Conservation (phyloP, 768 basidiomycete genomes). For the Amanita molliuscula region DNA sequence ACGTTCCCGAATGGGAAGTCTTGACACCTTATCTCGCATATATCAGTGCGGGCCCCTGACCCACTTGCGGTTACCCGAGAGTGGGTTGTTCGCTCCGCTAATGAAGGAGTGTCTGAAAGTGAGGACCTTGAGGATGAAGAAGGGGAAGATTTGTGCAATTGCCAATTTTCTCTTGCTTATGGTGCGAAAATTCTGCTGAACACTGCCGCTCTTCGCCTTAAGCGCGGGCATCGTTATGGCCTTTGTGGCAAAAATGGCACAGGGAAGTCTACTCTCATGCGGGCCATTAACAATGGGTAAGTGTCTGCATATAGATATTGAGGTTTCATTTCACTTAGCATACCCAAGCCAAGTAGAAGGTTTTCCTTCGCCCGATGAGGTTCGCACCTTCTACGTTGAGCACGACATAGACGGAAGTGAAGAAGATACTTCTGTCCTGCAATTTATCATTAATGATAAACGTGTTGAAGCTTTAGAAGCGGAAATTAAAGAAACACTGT, state of each 20-base stretch:
- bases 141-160: slow-evolving; percentile 98
- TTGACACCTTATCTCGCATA: slow-evolving; percentile 71
- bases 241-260: slow-evolving; percentile 98
- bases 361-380: slow-evolving; percentile 94
- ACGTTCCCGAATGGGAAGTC: slow-evolving; percentile 77
- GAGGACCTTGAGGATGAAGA: slow-evolving; percentile 81
- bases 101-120: slow-evolving; percentile 59
- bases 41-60: slow-evolving; percentile 55
- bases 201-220: slow-evolving; percentile 92
- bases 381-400: slow-evolving; percentile 99
- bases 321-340: slow-evolving; percentile 16
- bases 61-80: slow-evolving; percentile 61
- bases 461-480: slow-evolving; percentile 63
- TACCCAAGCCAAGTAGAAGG: slow-evolving; percentile 79
- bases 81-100: slow-evolving; percentile 86
- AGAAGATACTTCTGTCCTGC: slow-evolving; percentile 80
- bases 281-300: slow-evolving; percentile 80
- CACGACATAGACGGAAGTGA: slow-evolving; percentile 98
- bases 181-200: slow-evolving; percentile 98
- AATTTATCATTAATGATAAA: slow-evolving; percentile 81
- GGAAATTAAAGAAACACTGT: slow-evolving; percentile 73
- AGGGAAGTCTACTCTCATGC: slow-evolving; percentile 93
- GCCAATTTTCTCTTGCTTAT: slow-evolving; percentile 97
- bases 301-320: slow-evolving; percentile 6
- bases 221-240: slow-evolving; percentile 98